phyloP scores from a whole-genome alignment of 768 basidiomycete species.

The Serpula lacrymans region DNA sequence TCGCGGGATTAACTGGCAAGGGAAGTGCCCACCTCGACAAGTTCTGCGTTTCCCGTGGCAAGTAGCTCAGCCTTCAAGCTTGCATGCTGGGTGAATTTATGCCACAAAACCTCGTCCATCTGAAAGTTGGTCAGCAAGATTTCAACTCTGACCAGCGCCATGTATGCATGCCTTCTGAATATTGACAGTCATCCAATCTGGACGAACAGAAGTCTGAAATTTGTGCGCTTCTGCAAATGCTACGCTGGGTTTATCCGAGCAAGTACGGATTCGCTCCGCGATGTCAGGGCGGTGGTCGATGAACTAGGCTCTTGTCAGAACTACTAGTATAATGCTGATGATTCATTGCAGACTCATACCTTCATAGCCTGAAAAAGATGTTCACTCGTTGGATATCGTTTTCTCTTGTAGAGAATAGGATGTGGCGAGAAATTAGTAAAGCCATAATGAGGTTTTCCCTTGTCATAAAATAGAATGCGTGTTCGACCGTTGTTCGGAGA shows the following conservation, averaged over 20 bases:
- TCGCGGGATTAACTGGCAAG: not conserved
- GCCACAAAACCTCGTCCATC: conserved; percentile 13
- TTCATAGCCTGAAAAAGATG: conserved; percentile 13
- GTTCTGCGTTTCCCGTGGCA: conserved; percentile 9
- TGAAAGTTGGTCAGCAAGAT: not conserved
- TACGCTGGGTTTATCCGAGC: conserved; percentile 3
- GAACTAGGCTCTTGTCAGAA: conserved; percentile 8
- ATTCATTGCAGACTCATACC: no score
- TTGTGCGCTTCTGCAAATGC: conserved; percentile 8
- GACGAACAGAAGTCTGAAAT: conserved; percentile 2
- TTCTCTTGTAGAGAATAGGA: conserved; percentile 7
- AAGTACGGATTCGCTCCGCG: conserved; percentile 13
- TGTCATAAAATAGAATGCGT: conserved; percentile 1
- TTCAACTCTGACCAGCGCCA: not conserved
- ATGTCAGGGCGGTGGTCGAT: conserved; percentile 5
- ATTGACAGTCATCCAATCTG: conserved; percentile 11
- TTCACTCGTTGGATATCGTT: conserved; percentile 13
- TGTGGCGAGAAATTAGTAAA: no score
- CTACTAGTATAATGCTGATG: no score
- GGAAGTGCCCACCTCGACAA: conserved; percentile 8
- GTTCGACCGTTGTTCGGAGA: not conserved
- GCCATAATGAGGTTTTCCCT: not conserved
- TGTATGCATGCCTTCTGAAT: conserved; percentile 7
- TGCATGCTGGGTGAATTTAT: conserved; percentile 13
- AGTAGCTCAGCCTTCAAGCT: conserved; percentile 8